phyloP scores from a whole-genome alignment of 2,329 filamentous ascomycete genomes.

The Phialophora expanda region DNA sequence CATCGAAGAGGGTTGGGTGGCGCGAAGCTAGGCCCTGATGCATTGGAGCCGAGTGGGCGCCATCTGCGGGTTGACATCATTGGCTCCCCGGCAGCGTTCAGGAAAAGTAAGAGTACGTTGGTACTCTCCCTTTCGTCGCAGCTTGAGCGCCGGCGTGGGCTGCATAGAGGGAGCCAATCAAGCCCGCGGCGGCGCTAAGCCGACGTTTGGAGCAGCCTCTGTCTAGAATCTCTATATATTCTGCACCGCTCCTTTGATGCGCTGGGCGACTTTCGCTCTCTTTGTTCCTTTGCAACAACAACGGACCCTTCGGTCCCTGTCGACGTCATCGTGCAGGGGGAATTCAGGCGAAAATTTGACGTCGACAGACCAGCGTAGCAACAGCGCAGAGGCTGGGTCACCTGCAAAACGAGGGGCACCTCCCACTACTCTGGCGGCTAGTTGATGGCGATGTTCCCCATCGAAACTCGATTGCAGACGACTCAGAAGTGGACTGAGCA shows the following conservation, averaged over 20 bases:
- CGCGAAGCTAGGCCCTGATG: conserved; percentile 9
- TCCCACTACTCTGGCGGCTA: conserved; percentile 17
- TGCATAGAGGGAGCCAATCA: conserved; percentile 12
- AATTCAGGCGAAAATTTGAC: conserved; percentile 25
- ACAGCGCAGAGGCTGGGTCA: conserved; percentile 10
- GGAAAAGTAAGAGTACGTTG: neutral
- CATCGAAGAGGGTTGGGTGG: conserved; percentile 5
- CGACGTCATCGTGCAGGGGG: conserved; percentile 33
- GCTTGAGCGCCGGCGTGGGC: conserved; percentile 17
- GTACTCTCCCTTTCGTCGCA: conserved; percentile 9
- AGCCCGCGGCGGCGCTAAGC: conserved; percentile 14
- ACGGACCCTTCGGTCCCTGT: conserved; percentile 20
- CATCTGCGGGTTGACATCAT: conserved; percentile 33
- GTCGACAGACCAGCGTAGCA: conserved; percentile 17
- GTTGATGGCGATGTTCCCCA: conserved; percentile 1
- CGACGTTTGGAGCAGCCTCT: neutral
- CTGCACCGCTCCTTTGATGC: neutral
- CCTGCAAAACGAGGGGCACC: conserved; percentile 22
- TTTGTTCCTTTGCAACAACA: neutral
- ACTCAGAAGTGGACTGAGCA: conserved; percentile 21
- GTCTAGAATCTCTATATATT: conserved; percentile 1
- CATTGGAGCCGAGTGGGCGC: conserved; percentile 21
- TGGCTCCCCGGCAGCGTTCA: no score
- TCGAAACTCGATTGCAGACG: conserved; percentile 10
- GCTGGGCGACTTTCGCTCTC: conserved; percentile 1